phyloP scores from a whole-genome alignment of 495 filamentous ascomycete species.

The Penicillium paxilli region DNA sequence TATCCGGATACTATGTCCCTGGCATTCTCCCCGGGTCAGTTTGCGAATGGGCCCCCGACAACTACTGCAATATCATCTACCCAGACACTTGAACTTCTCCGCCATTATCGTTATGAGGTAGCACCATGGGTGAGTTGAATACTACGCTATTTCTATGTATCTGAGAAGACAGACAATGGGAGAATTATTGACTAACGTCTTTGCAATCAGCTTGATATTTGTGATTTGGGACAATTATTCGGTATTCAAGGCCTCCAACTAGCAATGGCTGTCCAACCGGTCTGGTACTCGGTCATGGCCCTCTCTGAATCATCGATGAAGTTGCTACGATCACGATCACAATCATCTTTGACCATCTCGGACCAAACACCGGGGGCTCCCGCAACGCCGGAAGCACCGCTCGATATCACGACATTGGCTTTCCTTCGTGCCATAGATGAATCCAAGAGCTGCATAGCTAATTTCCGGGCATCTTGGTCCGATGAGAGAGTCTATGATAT shows the following conservation, averaged over 20 bases:
- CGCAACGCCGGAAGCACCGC: background rate
- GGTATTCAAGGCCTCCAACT: constrained; percentile 31
- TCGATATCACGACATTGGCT: constrained; percentile 9
- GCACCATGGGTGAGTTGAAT: constrained; percentile 39
- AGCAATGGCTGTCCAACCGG: constrained; percentile 19
- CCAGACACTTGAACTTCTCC: constrained; percentile 27
- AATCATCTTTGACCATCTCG: background rate
- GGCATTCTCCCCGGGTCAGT: background rate
- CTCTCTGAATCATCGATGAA: constrained; percentile 27
- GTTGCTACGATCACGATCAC: constrained; percentile 10
- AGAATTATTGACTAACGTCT: background rate
- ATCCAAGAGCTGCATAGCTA: constrained; percentile 10
- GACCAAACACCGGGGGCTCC: background rate
- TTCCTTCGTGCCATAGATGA: constrained; percentile 15
- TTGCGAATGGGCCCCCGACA: background rate
- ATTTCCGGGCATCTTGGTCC: constrained; percentile 20
- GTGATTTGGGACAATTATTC: constrained; percentile 32
- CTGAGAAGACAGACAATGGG: no score
- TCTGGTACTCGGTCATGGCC: constrained; percentile 22
- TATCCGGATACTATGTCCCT: background rate
- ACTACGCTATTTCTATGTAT: no score
- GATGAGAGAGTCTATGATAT: background rate
- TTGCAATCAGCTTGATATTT: constrained; percentile 30
- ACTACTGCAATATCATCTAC: constrained; percentile 8
- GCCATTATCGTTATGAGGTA: constrained; percentile 37